Evolutionary conservation across 1,139 yeast species (phyloP).

Genomic region (Saccharomycopsis hybrid): DNA sequence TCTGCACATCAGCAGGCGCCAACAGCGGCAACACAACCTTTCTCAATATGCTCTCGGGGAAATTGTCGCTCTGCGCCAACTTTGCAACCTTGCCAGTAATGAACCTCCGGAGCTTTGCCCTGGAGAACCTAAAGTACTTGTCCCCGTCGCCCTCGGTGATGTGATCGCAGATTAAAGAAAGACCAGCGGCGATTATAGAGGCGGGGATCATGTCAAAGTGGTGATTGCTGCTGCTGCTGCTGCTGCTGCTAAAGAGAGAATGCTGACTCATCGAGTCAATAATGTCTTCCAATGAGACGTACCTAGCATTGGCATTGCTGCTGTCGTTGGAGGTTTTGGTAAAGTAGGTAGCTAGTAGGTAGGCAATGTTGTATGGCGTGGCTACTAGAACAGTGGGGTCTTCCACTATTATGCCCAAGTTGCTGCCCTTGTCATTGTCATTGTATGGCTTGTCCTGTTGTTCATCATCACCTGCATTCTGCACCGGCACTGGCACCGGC

Average conservation of each 20-base stretch:
- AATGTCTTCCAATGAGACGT: conserved; percentile 4
- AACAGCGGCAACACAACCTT: conserved; percentile 2
- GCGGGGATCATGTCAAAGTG: not conserved
- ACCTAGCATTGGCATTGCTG: not conserved
- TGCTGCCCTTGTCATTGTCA: not conserved
- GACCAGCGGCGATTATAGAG: not conserved
- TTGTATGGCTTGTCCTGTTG: not conserved
- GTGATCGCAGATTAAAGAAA: conserved; percentile 4
- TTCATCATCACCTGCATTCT: not conserved
- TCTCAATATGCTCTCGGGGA: conserved; percentile 4
- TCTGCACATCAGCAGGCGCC: conserved; percentile 1
- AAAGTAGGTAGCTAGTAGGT: conserved; percentile 2
- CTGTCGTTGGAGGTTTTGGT: not conserved
- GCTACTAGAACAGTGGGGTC: conserved; percentile 5
- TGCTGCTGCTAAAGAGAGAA: not conserved
- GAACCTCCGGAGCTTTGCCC: not conserved
- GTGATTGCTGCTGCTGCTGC: not conserved
- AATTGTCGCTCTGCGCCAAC: conserved; percentile 5
- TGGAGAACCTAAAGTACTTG: conserved; percentile 2
- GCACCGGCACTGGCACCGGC: too few relatives aligned
- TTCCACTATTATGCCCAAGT: not conserved
- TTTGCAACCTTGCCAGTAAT: not conserved
- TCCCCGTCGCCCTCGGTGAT: conserved; percentile 2
- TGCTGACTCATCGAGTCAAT: conserved; percentile 6
- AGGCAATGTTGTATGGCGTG: conserved; percentile 3